Base-by-base conservation (phyloP, 768 basidiomycete genomes). In the Hypsizygus marmoreus region DNA sequence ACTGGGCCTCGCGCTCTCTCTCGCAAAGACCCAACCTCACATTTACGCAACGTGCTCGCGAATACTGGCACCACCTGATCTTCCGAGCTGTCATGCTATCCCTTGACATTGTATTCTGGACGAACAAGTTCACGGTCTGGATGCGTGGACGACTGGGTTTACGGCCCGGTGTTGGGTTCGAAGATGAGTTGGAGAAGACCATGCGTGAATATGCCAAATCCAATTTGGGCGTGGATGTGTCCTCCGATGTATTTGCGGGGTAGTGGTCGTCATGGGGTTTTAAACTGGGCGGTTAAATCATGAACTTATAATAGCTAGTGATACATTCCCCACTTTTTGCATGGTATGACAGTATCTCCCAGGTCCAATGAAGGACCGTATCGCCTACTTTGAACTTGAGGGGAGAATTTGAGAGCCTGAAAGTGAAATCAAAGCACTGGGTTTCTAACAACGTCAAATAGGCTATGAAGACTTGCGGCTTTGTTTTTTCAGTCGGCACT, bases 181-280 rank as follows among this genome's bases (percentile, higher is more conserved):
- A 95, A 64, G 88, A 91, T 50, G 82, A 88, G 62, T 62, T 95
- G 42, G 90, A 95, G 74, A 71, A 72, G 53, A 78, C 81, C 22
- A 82, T 92, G 73, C 70, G 81, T 34, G 79, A 73, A 8, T 79
- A 92, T 64, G 90, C 91, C n/a, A 85, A 81, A 60, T 80, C 78
- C 36, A 86, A 82, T 49, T 75, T 94, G 44, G 92, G 92, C 2
- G 74, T 94, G 32, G 89, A 94, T 40, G 75, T 91, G 12, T 74
- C 72, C 2, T 70, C 77, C 7, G 70, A 63, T 17, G 77, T 71
- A 3, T 91, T 89, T 61, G 64, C 69, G 4, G 81, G 79, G 17
- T 75, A 58, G 59, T 5, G 23, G 9, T n/a, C n/a, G n/a, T n/a
- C n/a, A n/a, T n/a, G n/a, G n/a, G n/a, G n/a, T n/a, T n/a, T n/a